Percentiles rank a stretch among this genome's conserved stretches.
These are phyloP conservation scores for Acarospora socialis DNA, from an alignment of 2,329 filamentous ascomycete species.

Conservation along the genomic window DNA sequence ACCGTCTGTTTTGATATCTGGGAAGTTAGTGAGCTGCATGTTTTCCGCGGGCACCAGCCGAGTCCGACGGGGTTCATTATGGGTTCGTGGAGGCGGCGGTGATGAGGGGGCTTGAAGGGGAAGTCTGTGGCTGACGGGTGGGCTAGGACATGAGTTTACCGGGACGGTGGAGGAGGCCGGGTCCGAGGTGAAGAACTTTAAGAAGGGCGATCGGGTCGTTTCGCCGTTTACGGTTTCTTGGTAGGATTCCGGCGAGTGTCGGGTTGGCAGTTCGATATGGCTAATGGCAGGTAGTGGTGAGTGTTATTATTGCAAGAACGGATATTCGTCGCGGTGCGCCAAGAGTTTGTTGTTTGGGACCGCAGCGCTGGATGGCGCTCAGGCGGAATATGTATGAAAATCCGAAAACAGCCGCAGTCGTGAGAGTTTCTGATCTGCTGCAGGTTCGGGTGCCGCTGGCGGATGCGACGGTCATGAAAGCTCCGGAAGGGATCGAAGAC, in stretches of 20 bases:
- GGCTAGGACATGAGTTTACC: slow-evolving; percentile 69
- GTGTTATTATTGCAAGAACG: slow-evolving; percentile 75
- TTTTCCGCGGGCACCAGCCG: slow-evolving; percentile 63
- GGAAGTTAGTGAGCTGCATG: slow-evolving; percentile 67
- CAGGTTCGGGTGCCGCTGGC: slow-evolving; percentile 61
- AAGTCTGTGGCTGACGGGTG: background rate
- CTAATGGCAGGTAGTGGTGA: slow-evolving; percentile 28
- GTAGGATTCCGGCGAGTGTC: slow-evolving; percentile 28
- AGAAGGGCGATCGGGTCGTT: slow-evolving; percentile 65
- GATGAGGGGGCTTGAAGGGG: background rate
- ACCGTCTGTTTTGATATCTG: background rate
- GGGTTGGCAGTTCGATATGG: background rate
- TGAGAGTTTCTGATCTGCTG: slow-evolving; percentile 16
- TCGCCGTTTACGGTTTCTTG: slow-evolving; percentile 73
- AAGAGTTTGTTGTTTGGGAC: slow-evolving; percentile 58
- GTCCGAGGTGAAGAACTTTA: slow-evolving; percentile 50
- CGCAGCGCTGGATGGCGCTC: slow-evolving; percentile 55
- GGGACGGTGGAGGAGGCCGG: slow-evolving; percentile 59
- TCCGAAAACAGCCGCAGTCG: slow-evolving; percentile 11
- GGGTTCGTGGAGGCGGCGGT: too few relatives aligned
- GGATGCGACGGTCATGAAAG: slow-evolving; percentile 65
- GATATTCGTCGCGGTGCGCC: slow-evolving; percentile 62
- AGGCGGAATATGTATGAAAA: slow-evolving; percentile 55
- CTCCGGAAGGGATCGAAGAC: slow-evolving; percentile 56
- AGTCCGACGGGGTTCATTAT: slow-evolving; percentile 50